Evolutionary conservation across 495 filamentous ascomycete genomes (phyloP).

Genomic region (Talaromyces nanjingensis): DNA sequence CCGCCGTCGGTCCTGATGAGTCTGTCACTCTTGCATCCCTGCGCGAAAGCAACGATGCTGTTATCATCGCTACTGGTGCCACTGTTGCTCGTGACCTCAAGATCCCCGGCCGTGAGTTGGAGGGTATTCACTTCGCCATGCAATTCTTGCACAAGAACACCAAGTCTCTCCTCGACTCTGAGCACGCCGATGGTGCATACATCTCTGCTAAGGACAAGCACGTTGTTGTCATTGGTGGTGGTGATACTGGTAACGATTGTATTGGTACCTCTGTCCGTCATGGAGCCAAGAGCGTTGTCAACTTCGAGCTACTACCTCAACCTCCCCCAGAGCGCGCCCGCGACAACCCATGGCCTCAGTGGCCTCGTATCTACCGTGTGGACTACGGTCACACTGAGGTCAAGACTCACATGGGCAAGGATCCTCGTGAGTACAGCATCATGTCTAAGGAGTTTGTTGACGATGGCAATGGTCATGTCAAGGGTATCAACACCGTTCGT

Average conservation of each 20-base stretch:
- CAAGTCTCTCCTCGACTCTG: conserved; percentile 94
- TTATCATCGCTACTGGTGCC: conserved; percentile 93
- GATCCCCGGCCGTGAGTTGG: conserved; percentile 82
- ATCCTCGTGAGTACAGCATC: conserved; percentile 97
- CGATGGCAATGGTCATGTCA: conserved; percentile 81
- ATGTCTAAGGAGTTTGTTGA: conserved; percentile 98
- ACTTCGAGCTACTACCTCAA: conserved; percentile 96
- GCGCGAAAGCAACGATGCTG: conserved; percentile 71
- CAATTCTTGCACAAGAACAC: conserved; percentile 98
- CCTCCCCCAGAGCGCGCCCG: conserved; percentile 88
- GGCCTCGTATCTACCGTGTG: conserved; percentile 96
- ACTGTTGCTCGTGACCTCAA: conserved; percentile 96
- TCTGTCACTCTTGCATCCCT: conserved; percentile 67
- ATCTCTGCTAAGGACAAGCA: conserved; percentile 97
- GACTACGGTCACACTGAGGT: conserved; percentile 98
- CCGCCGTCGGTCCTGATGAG: conserved; percentile 70
- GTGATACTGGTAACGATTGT: conserved; percentile 98
- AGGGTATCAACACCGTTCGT: conserved; percentile 94
- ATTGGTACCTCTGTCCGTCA: conserved; percentile 98
- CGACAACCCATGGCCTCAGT: conserved; percentile 99
- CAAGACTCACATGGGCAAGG: conserved; percentile 94
- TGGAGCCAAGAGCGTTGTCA: conserved; percentile 91
- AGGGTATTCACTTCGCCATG: conserved; percentile 98
- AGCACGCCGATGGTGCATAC: conserved; percentile 77
- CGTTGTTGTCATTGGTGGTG: conserved; percentile 96